Evolutionary conservation across 139 green algal species (phyloP).

Genomic region (Closterium sp.): DNA sequence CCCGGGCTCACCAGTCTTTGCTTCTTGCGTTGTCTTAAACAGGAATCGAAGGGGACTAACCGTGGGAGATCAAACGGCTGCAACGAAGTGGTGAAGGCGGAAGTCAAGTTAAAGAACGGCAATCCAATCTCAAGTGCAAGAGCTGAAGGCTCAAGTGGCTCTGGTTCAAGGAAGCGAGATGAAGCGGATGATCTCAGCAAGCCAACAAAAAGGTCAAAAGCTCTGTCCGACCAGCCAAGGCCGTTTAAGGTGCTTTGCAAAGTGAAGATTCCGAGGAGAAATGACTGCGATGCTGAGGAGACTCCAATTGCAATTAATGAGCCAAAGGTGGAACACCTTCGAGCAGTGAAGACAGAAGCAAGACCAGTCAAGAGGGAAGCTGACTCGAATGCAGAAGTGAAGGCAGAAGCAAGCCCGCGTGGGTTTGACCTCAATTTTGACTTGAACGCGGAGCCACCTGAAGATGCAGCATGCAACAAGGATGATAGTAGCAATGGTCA

Average conservation of each 20-base stretch:
- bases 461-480: not conserved
- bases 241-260: not conserved
- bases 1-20: not conserved
- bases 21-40: not conserved
- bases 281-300: not conserved
- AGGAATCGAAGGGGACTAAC: not conserved
- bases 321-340: not conserved
- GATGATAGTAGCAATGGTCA: not conserved
- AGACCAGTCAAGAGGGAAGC: not conserved
- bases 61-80: not conserved
- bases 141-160: not conserved
- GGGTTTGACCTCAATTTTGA: not conserved
- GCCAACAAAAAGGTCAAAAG: not conserved
- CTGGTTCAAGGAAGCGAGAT: not conserved
- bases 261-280: not conserved
- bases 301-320: not conserved
- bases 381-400: no score
- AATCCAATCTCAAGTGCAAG: not conserved
- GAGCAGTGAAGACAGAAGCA: not conserved
- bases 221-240: not conserved
- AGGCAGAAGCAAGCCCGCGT: not conserved
- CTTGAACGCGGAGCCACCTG: not conserved
- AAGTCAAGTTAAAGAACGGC: not conserved
- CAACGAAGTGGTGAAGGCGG: not conserved
- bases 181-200: not conserved